These are phyloP conservation scores for Pleurotus citrinopileatus DNA, from an alignment of 768 basidiomycete genomes.

Conservation along the genomic window DNA sequence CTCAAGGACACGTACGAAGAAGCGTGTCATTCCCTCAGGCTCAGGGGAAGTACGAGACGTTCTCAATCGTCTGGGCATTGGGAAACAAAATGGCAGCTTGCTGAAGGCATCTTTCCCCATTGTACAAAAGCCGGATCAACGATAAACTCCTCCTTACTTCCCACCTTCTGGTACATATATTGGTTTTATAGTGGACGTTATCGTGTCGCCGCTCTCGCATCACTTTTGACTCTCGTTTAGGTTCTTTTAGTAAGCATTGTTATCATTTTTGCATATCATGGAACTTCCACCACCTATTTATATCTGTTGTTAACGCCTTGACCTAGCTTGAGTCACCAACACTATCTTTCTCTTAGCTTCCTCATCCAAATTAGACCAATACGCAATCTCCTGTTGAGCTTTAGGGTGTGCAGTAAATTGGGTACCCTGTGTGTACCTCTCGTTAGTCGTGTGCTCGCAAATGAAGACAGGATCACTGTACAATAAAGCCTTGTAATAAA, in stretches of 20 bases:
- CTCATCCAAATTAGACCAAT: conserved; percentile 86
- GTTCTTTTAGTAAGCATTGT: background rate
- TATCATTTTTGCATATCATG: background rate
- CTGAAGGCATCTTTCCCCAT: conserved; percentile 73
- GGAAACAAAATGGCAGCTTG: conserved; percentile 58
- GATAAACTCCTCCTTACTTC: conserved; percentile 22
- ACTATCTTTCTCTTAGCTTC: conserved; percentile 64
- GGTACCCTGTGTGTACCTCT: conserved; percentile 50
- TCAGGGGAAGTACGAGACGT: conserved; percentile 79
- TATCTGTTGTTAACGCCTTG: conserved; percentile 7
- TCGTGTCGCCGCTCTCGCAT: too few species aligned
- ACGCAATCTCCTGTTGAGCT: conserved; percentile 80
- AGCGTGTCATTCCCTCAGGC: conserved; percentile 44
- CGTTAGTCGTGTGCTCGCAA: conserved; percentile 5
- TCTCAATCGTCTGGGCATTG: conserved; percentile 79
- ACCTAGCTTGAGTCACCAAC: conserved; percentile 34
- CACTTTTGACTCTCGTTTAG: background rate
- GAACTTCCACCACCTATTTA: background rate
- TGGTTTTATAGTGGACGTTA: background rate
- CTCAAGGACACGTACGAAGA: conserved; percentile 50
- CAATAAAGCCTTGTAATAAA: conserved; percentile 73
- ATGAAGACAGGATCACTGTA: conserved; percentile 23
- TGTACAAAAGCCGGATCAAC: conserved; percentile 42
- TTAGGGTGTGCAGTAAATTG: conserved; percentile 78
- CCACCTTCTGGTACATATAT: background rate